Conservation (phyloP, 805 yeast species). For the Metschnikowia henanensis region DNA sequence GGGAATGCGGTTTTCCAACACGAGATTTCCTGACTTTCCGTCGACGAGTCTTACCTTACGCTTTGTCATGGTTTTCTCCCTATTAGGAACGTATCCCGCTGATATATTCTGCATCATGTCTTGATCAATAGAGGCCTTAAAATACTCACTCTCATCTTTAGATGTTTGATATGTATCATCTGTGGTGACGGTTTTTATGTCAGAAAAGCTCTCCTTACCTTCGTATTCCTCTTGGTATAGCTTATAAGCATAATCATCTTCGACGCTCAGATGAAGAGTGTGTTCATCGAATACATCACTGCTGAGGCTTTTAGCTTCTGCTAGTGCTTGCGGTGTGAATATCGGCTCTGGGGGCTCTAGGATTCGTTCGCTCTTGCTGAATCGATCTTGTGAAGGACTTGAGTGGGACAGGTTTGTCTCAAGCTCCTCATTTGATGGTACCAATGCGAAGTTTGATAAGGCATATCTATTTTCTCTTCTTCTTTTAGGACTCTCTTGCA, state of each 20-base stretch:
- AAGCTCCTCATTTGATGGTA: conserved; percentile 30
- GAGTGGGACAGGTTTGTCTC: conserved; percentile 36
- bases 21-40: conserved; percentile 71
- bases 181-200: conserved; percentile 30
- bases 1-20: conserved; percentile 93
- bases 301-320: conserved; percentile 48
- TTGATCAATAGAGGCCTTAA: conserved; percentile 46
- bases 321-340: conserved; percentile 61
- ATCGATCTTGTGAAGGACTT: conserved; percentile 29
- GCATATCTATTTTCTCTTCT: conserved; percentile 36
- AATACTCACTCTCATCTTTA: conserved; percentile 36
- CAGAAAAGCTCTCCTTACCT: conserved; percentile 34
- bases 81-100: conserved; percentile 49
- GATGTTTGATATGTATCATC: conserved; percentile 30
- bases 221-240: conserved; percentile 36
- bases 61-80: conserved; percentile 66
- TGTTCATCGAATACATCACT: conserved; percentile 31
- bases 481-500: conserved; percentile 67
- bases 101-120: conserved; percentile 46
- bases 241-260: conserved; percentile 32
- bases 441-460: conserved; percentile 43
- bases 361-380: conserved; percentile 47
- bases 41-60: conserved; percentile 70
- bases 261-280: conserved; percentile 28
- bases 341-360: conserved; percentile 67